These are phyloP conservation scores for Calonectria fujianensis DNA, from an alignment of 2,329 filamentous ascomycete species.

Conservation along the genomic window DNA sequence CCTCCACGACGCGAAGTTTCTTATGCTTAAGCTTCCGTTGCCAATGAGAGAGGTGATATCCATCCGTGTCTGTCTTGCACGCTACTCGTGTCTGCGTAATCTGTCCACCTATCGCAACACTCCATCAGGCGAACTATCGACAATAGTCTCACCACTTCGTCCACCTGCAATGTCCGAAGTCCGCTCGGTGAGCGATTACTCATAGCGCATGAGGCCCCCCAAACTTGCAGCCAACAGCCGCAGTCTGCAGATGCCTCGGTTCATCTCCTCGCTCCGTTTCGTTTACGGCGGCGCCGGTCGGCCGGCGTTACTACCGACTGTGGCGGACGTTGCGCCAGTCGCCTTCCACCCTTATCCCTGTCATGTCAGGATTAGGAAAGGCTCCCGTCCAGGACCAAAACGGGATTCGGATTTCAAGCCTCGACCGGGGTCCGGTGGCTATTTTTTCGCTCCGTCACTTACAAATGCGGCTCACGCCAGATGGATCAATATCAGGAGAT, in stretches of 20 bases:
- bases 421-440: slow-evolving; percentile 32
- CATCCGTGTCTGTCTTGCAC: not conserved
- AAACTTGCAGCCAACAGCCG: slow-evolving; percentile 13
- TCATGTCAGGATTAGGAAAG: slow-evolving; percentile 21
- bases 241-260: slow-evolving; percentile 25
- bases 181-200: not conserved
- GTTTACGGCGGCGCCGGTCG: slow-evolving; percentile 25
- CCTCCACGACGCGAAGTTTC: not conserved
- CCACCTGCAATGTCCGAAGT: slow-evolving; percentile 15
- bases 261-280: slow-evolving; percentile 9
- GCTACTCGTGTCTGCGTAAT: not conserved
- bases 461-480: slow-evolving; percentile 35
- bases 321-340: slow-evolving; percentile 22
- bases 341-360: slow-evolving; percentile 6
- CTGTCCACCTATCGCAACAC: not conserved
- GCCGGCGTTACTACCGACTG: slow-evolving; percentile 37
- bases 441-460: slow-evolving; percentile 24
- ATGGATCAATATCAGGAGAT: slow-evolving; percentile 41
- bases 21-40: slow-evolving; percentile 9
- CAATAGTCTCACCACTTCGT: slow-evolving; percentile 32
- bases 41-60: not conserved
- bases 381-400: not conserved
- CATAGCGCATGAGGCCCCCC: slow-evolving; percentile 8
- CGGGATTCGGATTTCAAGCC: slow-evolving; percentile 44
- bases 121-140: slow-evolving; percentile 11